phyloP scores from a whole-genome alignment of 2,329 filamentous ascomycete genomes.

The Fusarium torreyae region DNA sequence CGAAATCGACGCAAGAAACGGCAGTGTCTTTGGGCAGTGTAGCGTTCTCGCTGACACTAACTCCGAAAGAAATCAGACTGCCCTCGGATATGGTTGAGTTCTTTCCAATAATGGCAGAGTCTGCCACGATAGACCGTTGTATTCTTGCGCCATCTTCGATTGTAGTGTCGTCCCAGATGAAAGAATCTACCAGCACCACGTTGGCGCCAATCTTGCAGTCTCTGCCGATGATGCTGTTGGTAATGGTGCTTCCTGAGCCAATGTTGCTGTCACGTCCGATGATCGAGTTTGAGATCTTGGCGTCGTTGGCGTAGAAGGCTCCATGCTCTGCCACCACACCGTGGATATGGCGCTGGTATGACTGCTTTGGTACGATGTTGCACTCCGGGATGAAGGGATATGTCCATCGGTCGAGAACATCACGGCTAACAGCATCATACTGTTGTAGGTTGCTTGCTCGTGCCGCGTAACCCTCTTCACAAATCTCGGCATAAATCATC shows the following conservation, averaged over 20 bases:
- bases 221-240: slow-evolving; percentile 85
- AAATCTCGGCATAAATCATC: slow-evolving; percentile 92
- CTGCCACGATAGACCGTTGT: slow-evolving; percentile 81
- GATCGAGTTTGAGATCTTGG: slow-evolving; percentile 78
- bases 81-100: slow-evolving; percentile 79
- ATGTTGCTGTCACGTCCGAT: slow-evolving; percentile 84
- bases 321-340: slow-evolving; percentile 84
- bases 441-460: slow-evolving; percentile 88
- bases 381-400: slow-evolving; percentile 92
- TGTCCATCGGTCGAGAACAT: slow-evolving; percentile 89
- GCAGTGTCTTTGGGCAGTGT: slow-evolving; percentile 58
- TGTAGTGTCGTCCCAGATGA: slow-evolving; percentile 88
- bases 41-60: slow-evolving; percentile 76
- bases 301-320: slow-evolving; percentile 81
- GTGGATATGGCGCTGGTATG: slow-evolving; percentile 78
- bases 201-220: slow-evolving; percentile 90
- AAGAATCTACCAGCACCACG: slow-evolving; percentile 83
- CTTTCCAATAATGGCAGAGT: slow-evolving; percentile 79
- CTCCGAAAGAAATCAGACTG: slow-evolving; percentile 84
- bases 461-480: slow-evolving; percentile 87
- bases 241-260: slow-evolving; percentile 78
- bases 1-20: slow-evolving; percentile 55
- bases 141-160: slow-evolving; percentile 83
- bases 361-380: slow-evolving; percentile 84
- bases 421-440: slow-evolving; percentile 90